These are phyloP conservation scores for Aspergillus mulundensis DNA, from an alignment of 495 filamentous ascomycete species.

Conservation along the genomic window DNA sequence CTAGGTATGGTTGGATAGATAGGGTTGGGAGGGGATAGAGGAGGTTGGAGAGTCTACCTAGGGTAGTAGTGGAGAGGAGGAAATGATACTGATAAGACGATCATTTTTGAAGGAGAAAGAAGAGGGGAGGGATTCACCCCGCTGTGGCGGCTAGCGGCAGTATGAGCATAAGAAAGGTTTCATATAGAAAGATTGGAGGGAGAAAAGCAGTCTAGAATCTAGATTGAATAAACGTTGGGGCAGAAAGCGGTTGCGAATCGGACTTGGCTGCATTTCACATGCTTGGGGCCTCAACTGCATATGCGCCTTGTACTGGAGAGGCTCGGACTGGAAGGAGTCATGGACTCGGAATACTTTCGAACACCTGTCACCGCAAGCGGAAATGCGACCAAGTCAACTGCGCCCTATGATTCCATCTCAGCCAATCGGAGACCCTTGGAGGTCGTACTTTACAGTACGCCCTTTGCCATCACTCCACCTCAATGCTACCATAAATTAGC, in stretches of 20 bases:
- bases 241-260: not conserved
- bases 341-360: not conserved
- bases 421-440: conserved; percentile 3
- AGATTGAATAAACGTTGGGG: not conserved
- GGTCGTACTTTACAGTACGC: not conserved
- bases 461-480: not conserved
- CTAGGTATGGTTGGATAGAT: no score
- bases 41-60: no score
- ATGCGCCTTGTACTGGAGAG: not conserved
- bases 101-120: not conserved
- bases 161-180: not conserved
- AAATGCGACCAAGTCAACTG: not conserved
- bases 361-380: no score
- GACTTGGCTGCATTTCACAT: not conserved
- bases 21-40: no score
- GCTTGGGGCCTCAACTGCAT: not conserved
- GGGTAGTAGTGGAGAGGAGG: no score
- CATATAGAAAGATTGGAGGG: not conserved
- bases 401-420: not conserved
- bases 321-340: not conserved
- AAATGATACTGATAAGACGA: conserved; percentile 6
- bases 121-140: conserved; percentile 1
- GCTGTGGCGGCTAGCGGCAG: not conserved
- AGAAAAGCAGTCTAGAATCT: not conserved
- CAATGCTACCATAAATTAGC: not conserved